Evolutionary conservation across 2,329 filamentous ascomycete genomes (phyloP).

Genomic region (Microcyclosporella mali): DNA sequence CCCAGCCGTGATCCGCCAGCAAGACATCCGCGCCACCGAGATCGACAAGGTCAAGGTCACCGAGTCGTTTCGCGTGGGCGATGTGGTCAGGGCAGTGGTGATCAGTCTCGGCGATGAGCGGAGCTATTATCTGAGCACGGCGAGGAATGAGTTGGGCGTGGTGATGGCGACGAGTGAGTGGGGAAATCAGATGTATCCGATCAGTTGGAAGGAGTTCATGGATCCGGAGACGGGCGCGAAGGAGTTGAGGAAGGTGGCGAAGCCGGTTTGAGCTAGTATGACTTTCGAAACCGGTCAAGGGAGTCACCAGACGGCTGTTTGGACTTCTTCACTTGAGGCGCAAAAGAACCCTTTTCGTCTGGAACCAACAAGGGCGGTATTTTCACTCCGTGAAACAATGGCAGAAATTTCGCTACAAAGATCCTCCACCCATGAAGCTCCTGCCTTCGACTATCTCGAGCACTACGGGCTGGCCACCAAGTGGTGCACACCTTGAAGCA

Average conservation of each 20-base stretch:
- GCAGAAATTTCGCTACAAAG: too few relatives aligned
- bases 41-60: conserved; percentile 90
- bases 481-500: too few relatives aligned
- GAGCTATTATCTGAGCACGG: conserved; percentile 92
- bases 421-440: too few relatives aligned
- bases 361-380: too few relatives aligned
- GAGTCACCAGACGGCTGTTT: too few relatives aligned
- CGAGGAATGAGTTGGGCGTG: conserved; percentile 84
- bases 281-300: too few relatives aligned
- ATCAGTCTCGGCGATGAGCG: conserved; percentile 82
- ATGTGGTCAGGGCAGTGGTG: conserved; percentile 81
- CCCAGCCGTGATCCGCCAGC: conserved; percentile 39
- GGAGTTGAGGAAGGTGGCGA: conserved; percentile 87
- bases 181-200: conserved; percentile 84
- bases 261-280: conserved; percentile 85
- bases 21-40: conserved; percentile 91
- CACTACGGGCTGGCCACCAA: too few relatives aligned
- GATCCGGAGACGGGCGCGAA: conserved; percentile 70
- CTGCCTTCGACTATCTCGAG: too few relatives aligned
- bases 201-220: conserved; percentile 91
- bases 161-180: conserved; percentile 85
- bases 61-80: conserved; percentile 85
- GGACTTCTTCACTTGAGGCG: too few relatives aligned
- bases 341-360: too few relatives aligned
- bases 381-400: too few relatives aligned